These are phyloP conservation scores for Perkinsus chesapeaki DNA, from an alignment of 169 alveolate genomes.

Conservation along the genomic window DNA sequence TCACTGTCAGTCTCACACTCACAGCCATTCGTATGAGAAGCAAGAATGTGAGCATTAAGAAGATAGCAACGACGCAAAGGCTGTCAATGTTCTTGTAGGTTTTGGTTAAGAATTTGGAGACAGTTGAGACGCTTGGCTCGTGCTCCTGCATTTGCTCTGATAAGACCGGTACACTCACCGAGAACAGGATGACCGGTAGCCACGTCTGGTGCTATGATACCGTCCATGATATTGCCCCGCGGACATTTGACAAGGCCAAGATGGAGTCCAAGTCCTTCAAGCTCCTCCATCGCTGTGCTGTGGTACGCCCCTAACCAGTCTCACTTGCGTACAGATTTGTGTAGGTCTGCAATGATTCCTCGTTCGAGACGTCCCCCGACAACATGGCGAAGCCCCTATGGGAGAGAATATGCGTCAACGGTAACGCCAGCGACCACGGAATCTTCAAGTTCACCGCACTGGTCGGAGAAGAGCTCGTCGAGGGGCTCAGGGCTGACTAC, in stretches of 20 bases:
- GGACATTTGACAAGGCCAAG: not conserved
- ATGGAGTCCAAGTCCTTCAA: not conserved
- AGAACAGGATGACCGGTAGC: conserved; percentile 79
- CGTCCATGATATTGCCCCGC: not conserved
- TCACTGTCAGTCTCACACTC: conserved; percentile 79
- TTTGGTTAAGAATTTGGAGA: conserved; percentile 74
- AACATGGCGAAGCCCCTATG: not conserved
- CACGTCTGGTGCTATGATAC: conserved; percentile 54
- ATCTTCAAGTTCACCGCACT: not conserved
- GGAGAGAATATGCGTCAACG: not conserved
- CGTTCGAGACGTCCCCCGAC: not conserved
- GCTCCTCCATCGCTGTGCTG: not conserved
- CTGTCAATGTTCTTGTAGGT: conserved; percentile 24
- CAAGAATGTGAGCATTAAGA: conserved; percentile 36
- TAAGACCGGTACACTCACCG: conserved; percentile 90
- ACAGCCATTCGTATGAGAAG: conserved; percentile 87
- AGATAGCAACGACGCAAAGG: not conserved
- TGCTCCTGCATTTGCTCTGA: conserved; percentile 88
- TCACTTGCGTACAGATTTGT: not conserved
- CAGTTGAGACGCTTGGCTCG: conserved; percentile 90
- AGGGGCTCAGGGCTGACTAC: not conserved
- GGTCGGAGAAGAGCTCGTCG: not conserved
- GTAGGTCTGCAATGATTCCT: not conserved
- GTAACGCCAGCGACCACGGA: not conserved
- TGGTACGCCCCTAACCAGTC: not conserved